Conservation (phyloP, 2,329 filamentous ascomycete genomes). For the Fusarium oligoseptatum region DNA sequence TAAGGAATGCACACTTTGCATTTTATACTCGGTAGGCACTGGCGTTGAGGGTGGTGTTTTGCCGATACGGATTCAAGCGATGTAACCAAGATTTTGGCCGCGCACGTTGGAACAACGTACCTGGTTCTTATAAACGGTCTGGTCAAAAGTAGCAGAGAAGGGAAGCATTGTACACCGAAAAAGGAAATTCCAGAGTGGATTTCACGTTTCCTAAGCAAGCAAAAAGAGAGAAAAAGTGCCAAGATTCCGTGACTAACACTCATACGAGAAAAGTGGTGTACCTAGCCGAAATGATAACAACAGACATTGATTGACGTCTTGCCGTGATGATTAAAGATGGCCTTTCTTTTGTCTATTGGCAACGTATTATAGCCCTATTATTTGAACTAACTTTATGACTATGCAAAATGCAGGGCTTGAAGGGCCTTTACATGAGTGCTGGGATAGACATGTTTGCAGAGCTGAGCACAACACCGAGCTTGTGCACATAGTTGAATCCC, state of each 20-base stretch:
- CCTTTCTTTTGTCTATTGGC: no score
- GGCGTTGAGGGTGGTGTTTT: not conserved
- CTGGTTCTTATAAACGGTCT: not conserved
- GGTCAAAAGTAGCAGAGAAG: not conserved
- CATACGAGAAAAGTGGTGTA: not conserved
- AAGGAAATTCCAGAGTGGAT: not conserved
- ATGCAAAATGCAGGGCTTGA: no score
- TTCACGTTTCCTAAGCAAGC: not conserved
- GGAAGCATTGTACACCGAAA: not conserved
- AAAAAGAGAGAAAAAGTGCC: not conserved
- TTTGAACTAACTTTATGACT: no score
- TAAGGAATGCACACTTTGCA: not conserved
- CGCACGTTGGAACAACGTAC: not conserved
- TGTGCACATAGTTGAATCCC: slow-evolving; percentile 15
- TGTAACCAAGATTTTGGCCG: not conserved
- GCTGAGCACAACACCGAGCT: slow-evolving; percentile 32
- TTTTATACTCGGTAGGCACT: not conserved
- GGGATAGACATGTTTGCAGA: slow-evolving; percentile 19
- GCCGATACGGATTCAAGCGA: not conserved
- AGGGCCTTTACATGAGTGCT: not conserved
- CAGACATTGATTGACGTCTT: not conserved
- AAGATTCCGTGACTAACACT: not conserved
- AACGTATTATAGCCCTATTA: no score
- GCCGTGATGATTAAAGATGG: no score
- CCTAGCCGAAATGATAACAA: not conserved